Percentiles rank a stretch among this genome's conserved stretches.
Conservation (phyloP, 2,329 filamentous ascomycete species). For the Lasiodiplodia sp. region DNA sequence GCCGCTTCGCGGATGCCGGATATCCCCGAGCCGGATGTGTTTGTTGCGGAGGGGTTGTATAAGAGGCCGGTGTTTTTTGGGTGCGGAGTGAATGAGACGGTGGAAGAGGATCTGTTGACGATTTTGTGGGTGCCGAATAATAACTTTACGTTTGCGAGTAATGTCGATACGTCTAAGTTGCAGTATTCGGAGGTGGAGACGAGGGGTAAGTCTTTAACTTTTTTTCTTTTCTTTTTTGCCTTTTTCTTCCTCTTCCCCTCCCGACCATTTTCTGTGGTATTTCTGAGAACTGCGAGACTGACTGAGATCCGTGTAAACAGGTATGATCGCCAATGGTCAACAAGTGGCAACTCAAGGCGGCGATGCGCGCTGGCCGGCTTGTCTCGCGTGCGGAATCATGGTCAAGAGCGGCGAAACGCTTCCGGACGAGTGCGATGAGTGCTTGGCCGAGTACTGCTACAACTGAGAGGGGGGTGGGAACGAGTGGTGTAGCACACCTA, state of each 20-base stretch:
- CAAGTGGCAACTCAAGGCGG: constrained; percentile 16
- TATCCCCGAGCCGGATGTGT: constrained; percentile 63
- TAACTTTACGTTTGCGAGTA: constrained; percentile 22
- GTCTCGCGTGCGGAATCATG: constrained; percentile 28
- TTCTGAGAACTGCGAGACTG: neutral
- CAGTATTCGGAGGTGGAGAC: constrained; percentile 12
- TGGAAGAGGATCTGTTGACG: neutral
- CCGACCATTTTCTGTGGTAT: neutral
- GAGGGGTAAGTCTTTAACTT: neutral
- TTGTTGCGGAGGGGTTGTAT: constrained; percentile 66
- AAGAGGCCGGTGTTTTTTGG: constrained; percentile 67
- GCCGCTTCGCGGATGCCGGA: constrained; percentile 63
- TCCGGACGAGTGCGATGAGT: constrained; percentile 19
- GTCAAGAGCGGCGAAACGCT: constrained; percentile 20
- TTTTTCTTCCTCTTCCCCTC: neutral
- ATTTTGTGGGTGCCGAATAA: constrained; percentile 27
- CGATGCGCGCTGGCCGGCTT: constrained; percentile 7
- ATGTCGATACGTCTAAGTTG: constrained; percentile 20
- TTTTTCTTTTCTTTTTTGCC: neutral
- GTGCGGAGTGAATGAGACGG: constrained; percentile 36
- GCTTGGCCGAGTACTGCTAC: constrained; percentile 23
- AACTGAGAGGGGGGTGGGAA: neutral
- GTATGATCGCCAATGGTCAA: constrained; percentile 26
- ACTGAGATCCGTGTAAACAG: neutral
- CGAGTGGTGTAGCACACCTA: too few species aligned